These are phyloP conservation scores for Eleusine indica DNA, from an alignment of 176 grass and related monocot species.

Conservation along the genomic window DNA sequence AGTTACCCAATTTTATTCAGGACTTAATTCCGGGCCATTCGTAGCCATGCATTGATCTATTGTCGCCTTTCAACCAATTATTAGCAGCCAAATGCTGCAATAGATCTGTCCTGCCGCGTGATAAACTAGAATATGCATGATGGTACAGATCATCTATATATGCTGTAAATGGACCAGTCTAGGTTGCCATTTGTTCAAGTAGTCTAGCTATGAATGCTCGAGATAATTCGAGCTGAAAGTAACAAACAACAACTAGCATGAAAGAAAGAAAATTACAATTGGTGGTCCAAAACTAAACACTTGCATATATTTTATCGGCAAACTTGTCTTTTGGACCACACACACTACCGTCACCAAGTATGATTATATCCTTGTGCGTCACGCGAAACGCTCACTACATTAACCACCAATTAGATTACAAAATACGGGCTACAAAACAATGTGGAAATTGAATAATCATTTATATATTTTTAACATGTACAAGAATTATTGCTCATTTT, in stretches of 20 bases:
- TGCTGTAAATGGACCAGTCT: slow-evolving; percentile 18
- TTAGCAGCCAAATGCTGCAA: not conserved
- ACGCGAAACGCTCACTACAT: slow-evolving; percentile 20
- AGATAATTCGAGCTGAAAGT: slow-evolving; percentile 36
- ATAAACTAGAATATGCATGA: slow-evolving; percentile 12
- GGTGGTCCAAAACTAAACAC: slow-evolving; percentile 46
- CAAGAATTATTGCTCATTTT: not conserved
- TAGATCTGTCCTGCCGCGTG: not conserved
- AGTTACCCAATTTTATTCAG: not conserved
- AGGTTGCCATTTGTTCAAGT: slow-evolving; percentile 13
- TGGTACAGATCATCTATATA: slow-evolving; percentile 21
- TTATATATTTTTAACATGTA: not conserved
- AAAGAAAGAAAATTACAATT: slow-evolving; percentile 5
- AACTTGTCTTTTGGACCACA: slow-evolving; percentile 46
- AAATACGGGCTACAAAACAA: not conserved
- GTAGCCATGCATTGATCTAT: not conserved
- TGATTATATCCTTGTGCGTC: slow-evolving; percentile 16
- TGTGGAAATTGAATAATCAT: slow-evolving; percentile 22
- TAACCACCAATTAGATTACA: slow-evolving; percentile 1
- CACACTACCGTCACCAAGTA: slow-evolving; percentile 30
- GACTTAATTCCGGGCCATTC: not conserved
- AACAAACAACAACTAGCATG: slow-evolving; percentile 29
- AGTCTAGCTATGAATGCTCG: slow-evolving; percentile 22
- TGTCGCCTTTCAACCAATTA: not conserved
- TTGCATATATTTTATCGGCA: slow-evolving; percentile 29